These are phyloP conservation scores for Zygosaccharomyces rouxii DNA, from an alignment of 805 yeast species.

Conservation along the genomic window DNA sequence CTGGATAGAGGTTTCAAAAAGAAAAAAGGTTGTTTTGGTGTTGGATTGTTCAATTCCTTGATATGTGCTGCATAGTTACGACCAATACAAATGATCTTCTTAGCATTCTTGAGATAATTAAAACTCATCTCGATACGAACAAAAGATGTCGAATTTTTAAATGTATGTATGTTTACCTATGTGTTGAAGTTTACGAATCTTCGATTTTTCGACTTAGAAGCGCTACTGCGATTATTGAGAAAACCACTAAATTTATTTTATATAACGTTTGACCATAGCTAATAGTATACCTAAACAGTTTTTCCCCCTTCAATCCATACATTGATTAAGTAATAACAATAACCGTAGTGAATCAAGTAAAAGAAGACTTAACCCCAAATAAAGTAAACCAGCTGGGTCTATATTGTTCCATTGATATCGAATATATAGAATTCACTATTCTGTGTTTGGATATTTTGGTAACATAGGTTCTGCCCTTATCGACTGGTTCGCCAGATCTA, in stretches of 20 bases:
- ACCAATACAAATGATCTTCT: constrained; percentile 90
- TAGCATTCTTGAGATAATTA: constrained; percentile 55
- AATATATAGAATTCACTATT: neutral
- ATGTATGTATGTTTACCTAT: neutral
- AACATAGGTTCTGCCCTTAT: constrained; percentile 5
- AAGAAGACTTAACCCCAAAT: neutral
- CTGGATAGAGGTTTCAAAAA: constrained; percentile 87
- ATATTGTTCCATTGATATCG: neutral
- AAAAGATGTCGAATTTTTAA: neutral
- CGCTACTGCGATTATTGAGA: too few species aligned
- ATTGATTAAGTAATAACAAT: too few species aligned
- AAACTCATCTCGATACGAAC: constrained; percentile 38
- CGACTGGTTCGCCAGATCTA: constrained; percentile 8
- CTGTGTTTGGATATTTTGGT: constrained; percentile 13
- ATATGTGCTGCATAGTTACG: constrained; percentile 97
- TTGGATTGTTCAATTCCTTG: constrained; percentile 75
- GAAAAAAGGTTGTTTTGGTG: constrained; percentile 86
- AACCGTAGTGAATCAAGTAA: neutral
- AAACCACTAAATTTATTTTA: too few species aligned
- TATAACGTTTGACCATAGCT: too few species aligned
- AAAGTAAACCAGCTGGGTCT: neutral
- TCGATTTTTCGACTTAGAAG: too few species aligned
- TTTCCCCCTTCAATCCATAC: too few species aligned
- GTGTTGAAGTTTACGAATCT: too few species aligned
- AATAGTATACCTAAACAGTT: too few species aligned